Evolutionary conservation across 192 early-diverging fungal species (phyloP), one percentile per base, ranked within the genome.

Genomic region (Rhizophlyctis rosea): DNA sequence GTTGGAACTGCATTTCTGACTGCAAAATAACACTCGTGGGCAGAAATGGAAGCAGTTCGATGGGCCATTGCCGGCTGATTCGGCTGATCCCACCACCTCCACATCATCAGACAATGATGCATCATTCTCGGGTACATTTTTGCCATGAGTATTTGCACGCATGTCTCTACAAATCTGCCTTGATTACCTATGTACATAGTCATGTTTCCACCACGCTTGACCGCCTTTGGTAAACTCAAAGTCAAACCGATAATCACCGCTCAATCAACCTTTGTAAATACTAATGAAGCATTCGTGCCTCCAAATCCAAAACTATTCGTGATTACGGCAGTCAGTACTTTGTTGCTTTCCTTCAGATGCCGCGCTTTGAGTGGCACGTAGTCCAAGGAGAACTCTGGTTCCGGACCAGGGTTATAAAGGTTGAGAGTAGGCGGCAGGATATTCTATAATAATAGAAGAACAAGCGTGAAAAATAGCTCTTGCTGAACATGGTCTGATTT

Each of bases 291-390:
- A 47, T 81, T 81, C 2, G 79, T 81, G 7, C 79, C 79, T 16
- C 93, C 93, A 84, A 95, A 95, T 13, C 93, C 93, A 83, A 98
- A 95, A 31, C 87, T 90, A 75, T 94, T 94, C 27, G 90, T 88
- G 31, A 98, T 62, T 0, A 88, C 91, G 0, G 83, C 86, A 31
- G 79, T 65, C 33, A 94, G 69, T 9, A 68, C 59, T 0, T 75
- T 70, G 33, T 81, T 76, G 24, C 34, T 32, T 16, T 33, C 54
- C n/a, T 18, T 57, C 52, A 67, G 35, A 28, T 78, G 72, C 64
- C 88, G 87, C n/a, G 89, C 79, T 39, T 72, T 69, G 18, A 80
- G 70, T 0, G 91, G 86, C 1, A 94, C 90, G 69, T 93, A 93
- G 72, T 96, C 90, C 24, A 94, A 73, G 31, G 83, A 82, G 54